Conservation (phyloP, 139 green algal genomes). For the Chlamydomonas sp. region DNA sequence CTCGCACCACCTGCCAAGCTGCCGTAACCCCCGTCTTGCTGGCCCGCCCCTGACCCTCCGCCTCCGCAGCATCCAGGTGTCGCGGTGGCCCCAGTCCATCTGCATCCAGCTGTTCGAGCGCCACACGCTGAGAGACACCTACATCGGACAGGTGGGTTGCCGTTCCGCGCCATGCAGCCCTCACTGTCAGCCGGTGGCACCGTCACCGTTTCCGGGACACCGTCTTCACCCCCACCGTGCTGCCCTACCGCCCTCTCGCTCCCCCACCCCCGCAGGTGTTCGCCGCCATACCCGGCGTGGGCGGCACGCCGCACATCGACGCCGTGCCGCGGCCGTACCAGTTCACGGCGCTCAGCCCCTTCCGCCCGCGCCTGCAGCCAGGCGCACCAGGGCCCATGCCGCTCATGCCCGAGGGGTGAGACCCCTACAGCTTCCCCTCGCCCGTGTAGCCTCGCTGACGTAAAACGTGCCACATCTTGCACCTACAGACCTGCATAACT, state of each 20-base stretch:
- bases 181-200: too few species aligned
- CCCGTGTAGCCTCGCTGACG: neutral
- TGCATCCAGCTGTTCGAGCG: conserved; percentile 58
- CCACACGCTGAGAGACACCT: conserved; percentile 46
- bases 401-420: conserved; percentile 8
- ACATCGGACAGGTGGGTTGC: conserved; percentile 18
- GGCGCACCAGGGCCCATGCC: neutral
- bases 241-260: neutral
- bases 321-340: conserved; percentile 49
- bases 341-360: conserved; percentile 51
- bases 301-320: conserved; percentile 59
- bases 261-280: conserved; percentile 26
- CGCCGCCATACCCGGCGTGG: conserved; percentile 54
- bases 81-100: conserved; percentile 62
- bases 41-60: too few species aligned
- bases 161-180: too few species aligned
- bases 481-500: too few species aligned
- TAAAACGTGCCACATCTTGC: too few species aligned
- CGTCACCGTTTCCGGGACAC: too few species aligned
- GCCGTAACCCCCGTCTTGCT: neutral
- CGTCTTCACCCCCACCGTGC: too few species aligned
- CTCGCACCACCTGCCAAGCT: too few species aligned
- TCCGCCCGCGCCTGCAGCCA: neutral
- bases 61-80: conserved; percentile 51
- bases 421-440: neutral